These are phyloP conservation scores for Diaporthe humulicola DNA, from an alignment of 2,329 filamentous ascomycete species.

Conservation along the genomic window DNA sequence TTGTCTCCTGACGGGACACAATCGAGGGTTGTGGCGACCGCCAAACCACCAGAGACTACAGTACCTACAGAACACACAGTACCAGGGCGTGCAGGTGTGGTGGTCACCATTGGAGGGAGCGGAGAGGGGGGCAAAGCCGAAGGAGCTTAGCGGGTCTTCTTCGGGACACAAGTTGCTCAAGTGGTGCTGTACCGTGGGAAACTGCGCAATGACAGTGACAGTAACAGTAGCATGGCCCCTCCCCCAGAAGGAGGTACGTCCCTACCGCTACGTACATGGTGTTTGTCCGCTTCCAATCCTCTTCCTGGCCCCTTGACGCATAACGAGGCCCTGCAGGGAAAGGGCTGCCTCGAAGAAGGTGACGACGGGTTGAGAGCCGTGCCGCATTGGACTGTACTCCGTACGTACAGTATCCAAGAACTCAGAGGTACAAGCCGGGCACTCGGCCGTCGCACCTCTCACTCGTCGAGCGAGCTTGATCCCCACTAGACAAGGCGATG, in stretches of 20 bases:
- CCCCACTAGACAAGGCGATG: conserved; percentile 22
- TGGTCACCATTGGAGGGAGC: conserved; percentile 7
- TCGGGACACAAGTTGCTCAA: conserved; percentile 21
- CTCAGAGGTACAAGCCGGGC: neutral
- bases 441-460: conserved; percentile 1
- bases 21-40: conserved; percentile 11
- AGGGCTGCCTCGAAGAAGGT: neutral
- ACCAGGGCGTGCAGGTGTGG: conserved; percentile 5
- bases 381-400: neutral
- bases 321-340: conserved; percentile 26
- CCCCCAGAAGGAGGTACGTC: conserved; percentile 5
- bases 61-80: neutral
- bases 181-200: conserved; percentile 17
- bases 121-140: conserved; percentile 3
- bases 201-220: neutral
- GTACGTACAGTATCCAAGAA: neutral
- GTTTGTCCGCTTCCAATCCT: neutral
- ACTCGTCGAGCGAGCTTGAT: conserved; percentile 7
- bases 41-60: neutral
- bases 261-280: neutral
- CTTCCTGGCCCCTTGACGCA: conserved; percentile 24
- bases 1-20: neutral
- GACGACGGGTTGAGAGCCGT: conserved; percentile 16
- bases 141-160: conserved; percentile 31
- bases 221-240: conserved; percentile 15